phyloP scores from a whole-genome alignment of 2,329 filamentous ascomycete species.

The Phaeophleospora eucalypticola region DNA sequence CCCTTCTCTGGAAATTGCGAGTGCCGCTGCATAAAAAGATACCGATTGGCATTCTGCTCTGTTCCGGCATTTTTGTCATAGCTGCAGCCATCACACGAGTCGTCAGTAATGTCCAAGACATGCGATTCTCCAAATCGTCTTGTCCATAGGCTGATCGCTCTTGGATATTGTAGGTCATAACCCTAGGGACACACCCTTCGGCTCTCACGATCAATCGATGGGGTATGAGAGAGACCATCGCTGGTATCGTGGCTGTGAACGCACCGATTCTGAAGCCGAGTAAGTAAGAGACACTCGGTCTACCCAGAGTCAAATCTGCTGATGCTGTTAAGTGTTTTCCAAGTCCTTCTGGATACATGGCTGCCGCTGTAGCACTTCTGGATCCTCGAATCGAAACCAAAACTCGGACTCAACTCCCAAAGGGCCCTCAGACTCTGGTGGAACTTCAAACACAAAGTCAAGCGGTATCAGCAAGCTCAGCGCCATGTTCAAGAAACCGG shows the following conservation, averaged over 20 bases:
- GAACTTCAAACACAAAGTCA: constrained; percentile 3
- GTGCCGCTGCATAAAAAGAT: constrained; percentile 32
- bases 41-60: constrained; percentile 32
- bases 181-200: constrained; percentile 27
- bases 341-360: constrained; percentile 32
- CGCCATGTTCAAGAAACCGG: constrained; percentile 5
- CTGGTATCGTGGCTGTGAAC: constrained; percentile 37
- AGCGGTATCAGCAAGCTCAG: constrained; percentile 8
- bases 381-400: not conserved
- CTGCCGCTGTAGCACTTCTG: too few relatives aligned
- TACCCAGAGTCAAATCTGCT: not conserved
- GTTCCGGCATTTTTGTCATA: constrained; percentile 37
- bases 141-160: too few relatives aligned
- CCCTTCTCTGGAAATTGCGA: constrained; percentile 34
- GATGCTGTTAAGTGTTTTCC: constrained; percentile 21
- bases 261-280: constrained; percentile 32
- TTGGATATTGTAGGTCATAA: too few relatives aligned
- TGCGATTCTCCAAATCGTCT: too few relatives aligned
- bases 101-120: too few relatives aligned
- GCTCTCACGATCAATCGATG: constrained; percentile 37
- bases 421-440: not conserved
- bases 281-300: not conserved
- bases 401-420: not conserved
- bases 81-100: constrained; percentile 34
- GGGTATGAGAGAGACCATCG: constrained; percentile 37